Percentiles rank a stretch among this genome's conserved stretches.
Conservation (phyloP, 257 asterid species). For the Euphrasia confusa region DNA sequence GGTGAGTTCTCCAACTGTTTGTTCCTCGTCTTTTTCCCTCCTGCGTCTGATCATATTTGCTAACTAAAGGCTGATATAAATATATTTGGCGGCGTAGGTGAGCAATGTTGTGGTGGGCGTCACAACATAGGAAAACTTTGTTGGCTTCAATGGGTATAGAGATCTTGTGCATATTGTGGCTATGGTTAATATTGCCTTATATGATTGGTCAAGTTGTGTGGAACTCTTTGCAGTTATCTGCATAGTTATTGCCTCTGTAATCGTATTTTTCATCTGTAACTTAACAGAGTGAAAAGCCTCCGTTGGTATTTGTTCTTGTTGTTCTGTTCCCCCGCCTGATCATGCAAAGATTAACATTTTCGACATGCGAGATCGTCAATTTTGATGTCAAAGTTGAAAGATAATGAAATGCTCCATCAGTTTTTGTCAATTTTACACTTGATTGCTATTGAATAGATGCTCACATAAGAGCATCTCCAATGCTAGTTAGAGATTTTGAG, state of each 20-base stretch:
- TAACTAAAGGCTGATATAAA: conserved; percentile 10
- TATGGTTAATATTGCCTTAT: conserved; percentile 10
- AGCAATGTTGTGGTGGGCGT: conserved; percentile 90
- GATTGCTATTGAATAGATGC: too few relatives aligned
- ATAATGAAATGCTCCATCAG: background rate
- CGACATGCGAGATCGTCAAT: too few relatives aligned
- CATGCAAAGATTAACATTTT: too few relatives aligned
- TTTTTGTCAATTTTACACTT: too few relatives aligned
- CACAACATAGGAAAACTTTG: conserved; percentile 40
- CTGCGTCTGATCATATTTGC: background rate
- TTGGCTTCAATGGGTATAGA: conserved; percentile 30
- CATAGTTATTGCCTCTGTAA: background rate
- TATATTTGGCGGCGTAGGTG: conserved; percentile 40
- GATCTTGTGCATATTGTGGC: conserved; percentile 36
- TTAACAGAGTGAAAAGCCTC: background rate
- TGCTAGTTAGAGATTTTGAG: too few relatives aligned
- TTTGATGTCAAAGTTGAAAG: too few relatives aligned
- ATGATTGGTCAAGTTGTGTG: background rate
- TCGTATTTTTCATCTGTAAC: conserved; percentile 3
- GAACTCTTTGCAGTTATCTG: background rate
- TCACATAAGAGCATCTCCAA: too few relatives aligned
- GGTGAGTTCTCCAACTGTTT: conserved; percentile 37
- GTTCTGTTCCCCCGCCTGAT: too few relatives aligned
- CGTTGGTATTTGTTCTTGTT: background rate
- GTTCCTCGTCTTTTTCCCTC: background rate